Evolutionary conservation across 352 stramenopile species (phyloP), one percentile per base, ranked within the genome.

Genomic region (Phytophthora rubi): DNA sequence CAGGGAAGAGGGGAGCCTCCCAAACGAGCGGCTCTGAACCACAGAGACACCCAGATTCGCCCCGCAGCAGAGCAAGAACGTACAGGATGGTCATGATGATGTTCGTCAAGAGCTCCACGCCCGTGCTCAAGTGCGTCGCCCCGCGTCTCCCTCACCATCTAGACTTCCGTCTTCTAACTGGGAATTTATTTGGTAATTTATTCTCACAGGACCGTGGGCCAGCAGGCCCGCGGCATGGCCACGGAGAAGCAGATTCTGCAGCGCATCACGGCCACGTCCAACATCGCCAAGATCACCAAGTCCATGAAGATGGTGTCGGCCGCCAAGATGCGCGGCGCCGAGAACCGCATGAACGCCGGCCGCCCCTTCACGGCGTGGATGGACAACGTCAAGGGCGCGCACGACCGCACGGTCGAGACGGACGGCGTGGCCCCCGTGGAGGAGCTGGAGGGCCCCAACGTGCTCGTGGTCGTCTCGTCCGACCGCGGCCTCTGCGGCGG

Each of bases 271-370:
- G 97, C 97, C 21, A 99, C 98, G 35, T 98, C 98, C 71, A 99
- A 99, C 91, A 99, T 99, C 66, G 89, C 95, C 73, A 99, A 99
- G 90, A 99, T 99, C 86, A 99, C 98, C 54, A 98, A 98, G 83
- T 99, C 98, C 59, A 99, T 99, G 98, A 99, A 99, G 86, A 99
- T 99, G 97, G 98, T 99, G 80, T 99, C 97, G 64, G 97, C 98
- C 49, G 97, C 97, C 65, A 99, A 99, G 90, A 96, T 99, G 73
- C 97, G 98, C 78, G 98, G 97, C 65, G 97, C 98, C 63, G 96
- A 99, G 75, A 88, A 93, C 64, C 85, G 92, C 55, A 86, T 98
- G 67, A 83, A 77, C 53, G 81, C 80, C 9, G 94, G 88, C 32
- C 83, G 90, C 18, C 90, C 94, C 30, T 98, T 98, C 71, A 80